Percentiles rank a stretch among this genome's conserved stretches.
phyloP scores from a whole-genome alignment of 75 land plant genomes.

The Picea glauca region DNA sequence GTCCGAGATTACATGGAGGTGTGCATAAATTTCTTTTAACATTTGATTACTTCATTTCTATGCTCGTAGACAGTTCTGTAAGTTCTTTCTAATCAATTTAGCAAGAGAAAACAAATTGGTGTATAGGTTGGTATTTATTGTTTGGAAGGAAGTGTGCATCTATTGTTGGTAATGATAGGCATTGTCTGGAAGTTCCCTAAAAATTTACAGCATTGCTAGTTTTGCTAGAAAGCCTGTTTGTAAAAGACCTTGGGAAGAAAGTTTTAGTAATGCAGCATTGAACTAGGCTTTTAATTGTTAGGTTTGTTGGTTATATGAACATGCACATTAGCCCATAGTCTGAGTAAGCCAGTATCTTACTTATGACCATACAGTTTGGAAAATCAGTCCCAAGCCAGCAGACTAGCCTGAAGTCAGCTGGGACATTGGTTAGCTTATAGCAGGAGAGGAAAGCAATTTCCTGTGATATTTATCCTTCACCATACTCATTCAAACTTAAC shows the following conservation, averaged over 20 bases:
- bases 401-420: background rate
- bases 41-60: background rate
- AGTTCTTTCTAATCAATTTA: background rate
- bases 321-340: background rate
- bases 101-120: background rate
- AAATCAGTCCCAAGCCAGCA: background rate
- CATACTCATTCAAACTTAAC: background rate
- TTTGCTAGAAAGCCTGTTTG: no score
- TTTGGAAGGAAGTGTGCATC: background rate
- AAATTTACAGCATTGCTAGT: no score
- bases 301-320: background rate
- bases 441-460: background rate
- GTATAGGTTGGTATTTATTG: background rate
- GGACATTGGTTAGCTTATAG: background rate
- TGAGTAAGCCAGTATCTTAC: background rate
- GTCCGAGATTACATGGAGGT: constrained; percentile 79
- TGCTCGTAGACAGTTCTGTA: background rate
- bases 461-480: background rate
- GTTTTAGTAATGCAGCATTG: background rate
- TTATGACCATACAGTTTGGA: background rate
- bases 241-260: background rate
- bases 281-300: background rate
- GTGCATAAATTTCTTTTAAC: background rate
- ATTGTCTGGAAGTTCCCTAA: no score
- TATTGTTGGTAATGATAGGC: background rate